Percentiles rank a stretch among this genome's conserved stretches.
These are phyloP conservation scores for Zhuliangozyma parablackwelliae DNA, from an alignment of 1,139 yeast species.

Conservation along the genomic window DNA sequence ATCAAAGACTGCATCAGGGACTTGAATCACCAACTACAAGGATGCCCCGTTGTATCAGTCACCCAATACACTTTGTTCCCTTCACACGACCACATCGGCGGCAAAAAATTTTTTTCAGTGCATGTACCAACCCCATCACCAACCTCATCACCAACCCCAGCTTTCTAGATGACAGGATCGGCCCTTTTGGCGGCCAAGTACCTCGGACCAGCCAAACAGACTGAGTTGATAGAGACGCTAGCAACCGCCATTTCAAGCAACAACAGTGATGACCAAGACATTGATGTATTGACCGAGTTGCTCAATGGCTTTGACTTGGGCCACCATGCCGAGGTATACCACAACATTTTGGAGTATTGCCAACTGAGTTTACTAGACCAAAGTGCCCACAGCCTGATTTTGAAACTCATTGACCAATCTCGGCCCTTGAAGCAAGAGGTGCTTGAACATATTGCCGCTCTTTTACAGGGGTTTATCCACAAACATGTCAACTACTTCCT, in stretches of 20 bases:
- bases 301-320: conserved; percentile 23
- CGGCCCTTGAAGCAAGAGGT: conserved; percentile 17
- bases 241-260: conserved; percentile 14
- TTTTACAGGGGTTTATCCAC: conserved; percentile 5
- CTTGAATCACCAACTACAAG: no score
- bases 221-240: conserved; percentile 21
- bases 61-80: no score
- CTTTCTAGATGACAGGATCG: conserved; percentile 9
- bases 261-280: conserved; percentile 11
- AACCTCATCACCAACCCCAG: neutral
- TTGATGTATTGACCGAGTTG: conserved; percentile 32
- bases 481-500: conserved; percentile 7
- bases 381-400: conserved; percentile 10
- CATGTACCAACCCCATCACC: neutral
- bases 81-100: no score
- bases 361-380: conserved; percentile 6
- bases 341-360: conserved; percentile 19
- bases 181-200: conserved; percentile 25
- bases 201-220: conserved; percentile 23
- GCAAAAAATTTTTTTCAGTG: no score
- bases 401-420: conserved; percentile 15
- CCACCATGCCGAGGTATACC: conserved; percentile 15
- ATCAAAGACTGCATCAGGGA: no score
- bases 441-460: conserved; percentile 10
- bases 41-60: no score